A percentile compares a stretch with the other conserved stretches of the same genome.
phyloP scores from a whole-genome alignment of 148 eudicot species.

The Fagopyrum esculentum region DNA sequence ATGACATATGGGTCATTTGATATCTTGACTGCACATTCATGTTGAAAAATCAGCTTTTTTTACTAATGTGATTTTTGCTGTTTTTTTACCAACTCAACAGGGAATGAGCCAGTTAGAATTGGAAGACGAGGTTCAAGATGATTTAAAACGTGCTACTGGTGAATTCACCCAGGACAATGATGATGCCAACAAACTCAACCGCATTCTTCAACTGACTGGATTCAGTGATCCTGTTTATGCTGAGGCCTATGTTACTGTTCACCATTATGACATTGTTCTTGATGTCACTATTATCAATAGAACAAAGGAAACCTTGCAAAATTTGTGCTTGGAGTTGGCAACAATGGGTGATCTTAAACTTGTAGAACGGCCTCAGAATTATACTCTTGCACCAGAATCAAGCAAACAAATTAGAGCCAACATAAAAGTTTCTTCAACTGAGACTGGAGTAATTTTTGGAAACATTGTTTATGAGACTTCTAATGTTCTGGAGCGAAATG shows the following conservation, averaged over 20 bases:
- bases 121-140: slow-evolving; percentile 96
- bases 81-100: slow-evolving; percentile 21
- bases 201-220: slow-evolving; percentile 93
- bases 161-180: slow-evolving; percentile 71
- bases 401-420: slow-evolving; percentile 95
- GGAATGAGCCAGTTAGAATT: slow-evolving; percentile 95
- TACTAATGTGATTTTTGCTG: not conserved
- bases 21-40: not conserved
- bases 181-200: slow-evolving; percentile 80
- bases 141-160: slow-evolving; percentile 91
- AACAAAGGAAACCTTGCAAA: slow-evolving; percentile 90
- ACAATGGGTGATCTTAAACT: slow-evolving; percentile 98
- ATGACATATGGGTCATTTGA: not conserved
- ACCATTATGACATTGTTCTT: slow-evolving; percentile 95
- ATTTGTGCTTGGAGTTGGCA: slow-evolving; percentile 90
- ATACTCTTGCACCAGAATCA: slow-evolving; percentile 91
- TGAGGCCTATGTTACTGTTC: slow-evolving; percentile 96
- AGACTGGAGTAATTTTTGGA: slow-evolving; percentile 91
- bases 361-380: slow-evolving; percentile 95
- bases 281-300: slow-evolving; percentile 92
- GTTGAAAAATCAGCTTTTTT: not conserved
- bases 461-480: slow-evolving; percentile 93
- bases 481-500: slow-evolving; percentile 86
- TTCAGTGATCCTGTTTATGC: slow-evolving; percentile 97
- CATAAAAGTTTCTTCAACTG: slow-evolving; percentile 96